These are phyloP conservation scores for Hypoxylon sp. DNA, from an alignment of 2,329 filamentous ascomycete species.

Conservation along the genomic window DNA sequence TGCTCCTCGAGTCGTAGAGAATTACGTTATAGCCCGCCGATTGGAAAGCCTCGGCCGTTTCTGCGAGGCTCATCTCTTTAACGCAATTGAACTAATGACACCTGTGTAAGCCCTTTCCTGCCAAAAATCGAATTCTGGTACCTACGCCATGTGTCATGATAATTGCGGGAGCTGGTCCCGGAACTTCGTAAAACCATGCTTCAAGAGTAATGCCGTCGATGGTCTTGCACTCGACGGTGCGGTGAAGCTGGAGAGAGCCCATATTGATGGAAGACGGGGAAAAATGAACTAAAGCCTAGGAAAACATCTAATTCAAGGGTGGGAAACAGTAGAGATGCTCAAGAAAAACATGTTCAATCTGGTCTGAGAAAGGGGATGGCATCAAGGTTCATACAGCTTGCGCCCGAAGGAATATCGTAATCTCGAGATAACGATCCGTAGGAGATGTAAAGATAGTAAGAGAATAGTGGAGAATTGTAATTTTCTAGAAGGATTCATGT, in stretches of 20 bases:
- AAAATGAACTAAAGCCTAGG: neutral
- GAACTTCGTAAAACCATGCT: constrained; percentile 42
- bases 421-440: neutral
- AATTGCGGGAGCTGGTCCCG: constrained; percentile 38
- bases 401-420: neutral
- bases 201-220: constrained; percentile 45
- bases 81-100: constrained; percentile 50
- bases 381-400: neutral
- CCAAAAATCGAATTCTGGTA: neutral
- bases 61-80: constrained; percentile 49
- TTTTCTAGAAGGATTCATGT: constrained; percentile 1
- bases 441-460: neutral
- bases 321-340: neutral
- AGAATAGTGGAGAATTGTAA: neutral
- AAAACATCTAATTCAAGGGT: neutral
- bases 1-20: constrained; percentile 47
- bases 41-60: constrained; percentile 46
- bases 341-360: neutral
- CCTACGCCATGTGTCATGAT: constrained; percentile 50
- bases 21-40: constrained; percentile 44
- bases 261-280: neutral
- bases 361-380: neutral
- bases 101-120: neutral
- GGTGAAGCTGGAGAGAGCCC: constrained; percentile 7
- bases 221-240: constrained; percentile 42